Evolutionary conservation across 2,329 filamentous ascomycete genomes (phyloP).

Genomic region (Apiospora hydei): DNA sequence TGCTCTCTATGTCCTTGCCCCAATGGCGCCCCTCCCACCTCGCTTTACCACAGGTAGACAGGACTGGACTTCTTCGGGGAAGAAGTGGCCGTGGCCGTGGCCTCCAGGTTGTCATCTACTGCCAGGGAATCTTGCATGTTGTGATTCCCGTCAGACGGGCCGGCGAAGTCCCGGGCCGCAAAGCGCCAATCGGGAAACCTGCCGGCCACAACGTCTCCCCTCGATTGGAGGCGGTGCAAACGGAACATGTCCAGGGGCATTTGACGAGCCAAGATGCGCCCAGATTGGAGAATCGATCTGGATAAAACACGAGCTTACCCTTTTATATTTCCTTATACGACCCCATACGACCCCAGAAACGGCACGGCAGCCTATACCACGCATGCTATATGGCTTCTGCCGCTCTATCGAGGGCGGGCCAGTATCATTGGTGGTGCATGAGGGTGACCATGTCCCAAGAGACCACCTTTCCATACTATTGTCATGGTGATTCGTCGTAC

Average conservation of each 20-base stretch:
- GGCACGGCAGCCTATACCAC: constrained; percentile 3
- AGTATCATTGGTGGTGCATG: not conserved
- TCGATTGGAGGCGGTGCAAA: not conserved
- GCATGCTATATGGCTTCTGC: not conserved
- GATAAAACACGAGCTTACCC: constrained; percentile 24
- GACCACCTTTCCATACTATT: not conserved
- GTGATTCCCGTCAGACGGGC: constrained; percentile 14
- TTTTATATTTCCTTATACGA: constrained; percentile 19
- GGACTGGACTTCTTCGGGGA: not conserved
- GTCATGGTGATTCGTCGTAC: not conserved
- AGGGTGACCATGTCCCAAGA: not conserved
- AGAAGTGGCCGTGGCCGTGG: not conserved
- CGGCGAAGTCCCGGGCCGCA: constrained; percentile 20
- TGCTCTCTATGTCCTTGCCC: not conserved
- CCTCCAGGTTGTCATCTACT: not conserved
- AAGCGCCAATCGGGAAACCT: constrained; percentile 2
- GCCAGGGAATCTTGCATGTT: constrained; percentile 6
- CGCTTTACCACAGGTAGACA: not conserved
- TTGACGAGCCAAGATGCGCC: constrained; percentile 10
- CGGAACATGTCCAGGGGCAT: constrained; percentile 16
- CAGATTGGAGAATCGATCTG: constrained; percentile 21
- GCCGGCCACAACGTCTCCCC: constrained; percentile 1
- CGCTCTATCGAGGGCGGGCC: not conserved
- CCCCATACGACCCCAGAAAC: not conserved
- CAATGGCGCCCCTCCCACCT: not conserved